Conservation (phyloP, 2,329 filamentous ascomycete species). For the Teratosphaeria gauchensis region DNA sequence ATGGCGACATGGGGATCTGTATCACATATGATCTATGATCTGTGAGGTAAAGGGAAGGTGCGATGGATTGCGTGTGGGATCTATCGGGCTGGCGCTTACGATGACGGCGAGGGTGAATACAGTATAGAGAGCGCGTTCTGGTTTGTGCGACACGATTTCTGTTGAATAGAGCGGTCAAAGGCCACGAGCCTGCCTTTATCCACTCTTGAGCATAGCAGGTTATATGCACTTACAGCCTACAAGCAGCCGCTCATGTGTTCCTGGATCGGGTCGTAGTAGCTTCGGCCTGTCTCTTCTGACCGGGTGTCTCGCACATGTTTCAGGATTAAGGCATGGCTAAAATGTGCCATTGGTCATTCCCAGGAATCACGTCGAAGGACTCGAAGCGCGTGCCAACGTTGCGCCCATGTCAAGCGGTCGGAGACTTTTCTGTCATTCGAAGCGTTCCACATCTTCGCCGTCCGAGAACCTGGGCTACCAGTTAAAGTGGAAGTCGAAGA, state of each 20-base stretch:
- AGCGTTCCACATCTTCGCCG: too few relatives aligned
- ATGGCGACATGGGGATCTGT: background rate
- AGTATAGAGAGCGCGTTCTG: background rate
- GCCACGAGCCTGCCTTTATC: too few relatives aligned
- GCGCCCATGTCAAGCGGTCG: background rate
- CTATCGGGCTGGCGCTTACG: background rate
- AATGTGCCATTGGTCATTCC: background rate
- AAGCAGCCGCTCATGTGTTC: too few relatives aligned
- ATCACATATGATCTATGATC: background rate
- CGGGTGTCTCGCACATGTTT: background rate
- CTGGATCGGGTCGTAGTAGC: background rate
- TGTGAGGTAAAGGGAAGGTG: background rate
- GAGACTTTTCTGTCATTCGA: too few relatives aligned
- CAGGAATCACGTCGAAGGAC: background rate
- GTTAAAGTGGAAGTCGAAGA: too few relatives aligned
- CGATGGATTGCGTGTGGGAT: background rate
- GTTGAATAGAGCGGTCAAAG: background rate
- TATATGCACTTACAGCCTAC: too few relatives aligned
- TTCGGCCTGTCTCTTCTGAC: background rate
- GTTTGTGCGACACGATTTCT: background rate
- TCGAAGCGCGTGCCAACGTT: background rate
- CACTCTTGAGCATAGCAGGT: too few relatives aligned
- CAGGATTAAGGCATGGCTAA: background rate
- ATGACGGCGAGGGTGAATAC: background rate
- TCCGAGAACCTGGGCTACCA: too few relatives aligned